Evolutionary conservation across 2,329 filamentous ascomycete genomes (phyloP).

Genomic region (Chaetomium strumarium): DNA sequence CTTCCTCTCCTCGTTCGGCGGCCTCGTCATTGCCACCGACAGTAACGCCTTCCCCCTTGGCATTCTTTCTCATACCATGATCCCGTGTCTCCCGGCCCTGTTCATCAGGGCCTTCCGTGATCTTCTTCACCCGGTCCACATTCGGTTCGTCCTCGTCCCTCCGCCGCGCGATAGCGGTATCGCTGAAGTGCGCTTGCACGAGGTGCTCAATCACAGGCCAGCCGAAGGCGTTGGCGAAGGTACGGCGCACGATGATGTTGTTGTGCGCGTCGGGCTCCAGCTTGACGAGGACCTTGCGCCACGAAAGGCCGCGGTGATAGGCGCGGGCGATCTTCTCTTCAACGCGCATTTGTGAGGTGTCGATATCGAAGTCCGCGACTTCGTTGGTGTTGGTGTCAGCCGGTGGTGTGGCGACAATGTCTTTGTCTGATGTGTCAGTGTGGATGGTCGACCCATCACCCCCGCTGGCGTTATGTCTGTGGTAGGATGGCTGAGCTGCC

Average conservation of each 20-base stretch:
- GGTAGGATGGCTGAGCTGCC: slow-evolving; percentile 3
- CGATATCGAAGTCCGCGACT: slow-evolving; percentile 31
- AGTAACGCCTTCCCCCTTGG: slow-evolving; percentile 2
- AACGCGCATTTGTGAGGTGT: slow-evolving; percentile 71
- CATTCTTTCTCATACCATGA: slow-evolving; percentile 31
- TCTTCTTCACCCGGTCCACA: slow-evolving; percentile 62
- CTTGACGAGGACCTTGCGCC: slow-evolving; percentile 94
- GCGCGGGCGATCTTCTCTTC: slow-evolving; percentile 97
- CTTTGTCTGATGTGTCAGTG: slow-evolving; percentile 21
- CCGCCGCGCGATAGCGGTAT: slow-evolving; percentile 59
- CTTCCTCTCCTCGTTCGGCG: slow-evolving; percentile 34
- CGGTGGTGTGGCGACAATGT: slow-evolving; percentile 27
- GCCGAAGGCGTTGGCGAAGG: slow-evolving; percentile 95
- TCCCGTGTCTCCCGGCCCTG: slow-evolving; percentile 61
- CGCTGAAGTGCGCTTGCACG: slow-evolving; percentile 88
- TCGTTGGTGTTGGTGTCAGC: background rate
- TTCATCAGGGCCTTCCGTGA: slow-evolving; percentile 49
- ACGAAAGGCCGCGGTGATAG: slow-evolving; percentile 85
- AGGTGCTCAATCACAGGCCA: slow-evolving; percentile 97
- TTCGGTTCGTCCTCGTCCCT: slow-evolving; percentile 61
- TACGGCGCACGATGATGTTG: slow-evolving; percentile 92
- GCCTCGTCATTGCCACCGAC: slow-evolving; percentile 3
- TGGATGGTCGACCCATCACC: slow-evolving; percentile 7
- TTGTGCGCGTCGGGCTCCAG: slow-evolving; percentile 97
- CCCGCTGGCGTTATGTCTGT: background rate